These are phyloP conservation scores for Cystofilobasidium capitatum DNA, from an alignment of 768 basidiomycete genomes.

Conservation along the genomic window DNA sequence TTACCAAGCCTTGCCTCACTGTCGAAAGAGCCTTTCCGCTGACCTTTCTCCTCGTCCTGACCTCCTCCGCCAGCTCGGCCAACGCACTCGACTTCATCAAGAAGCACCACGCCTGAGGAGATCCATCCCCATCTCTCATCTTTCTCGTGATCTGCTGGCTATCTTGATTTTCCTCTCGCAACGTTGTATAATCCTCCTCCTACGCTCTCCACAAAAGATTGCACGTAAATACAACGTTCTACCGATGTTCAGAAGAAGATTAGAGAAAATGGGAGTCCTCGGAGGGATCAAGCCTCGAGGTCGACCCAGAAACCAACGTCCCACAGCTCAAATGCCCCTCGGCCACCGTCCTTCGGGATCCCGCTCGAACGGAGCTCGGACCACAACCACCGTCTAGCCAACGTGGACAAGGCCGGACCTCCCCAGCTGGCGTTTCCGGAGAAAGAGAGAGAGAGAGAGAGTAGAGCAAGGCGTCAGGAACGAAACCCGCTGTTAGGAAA, in stretches of 20 bases:
- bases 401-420: neutral
- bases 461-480: neutral
- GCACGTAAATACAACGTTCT: too few relatives aligned
- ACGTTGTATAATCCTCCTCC: too few relatives aligned
- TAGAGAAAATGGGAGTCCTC: too few relatives aligned
- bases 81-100: slow-evolving; percentile 64
- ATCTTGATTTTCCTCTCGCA: too few relatives aligned
- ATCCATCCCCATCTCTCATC: neutral
- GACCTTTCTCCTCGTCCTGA: neutral
- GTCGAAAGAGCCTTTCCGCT: neutral
- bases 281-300: neutral
- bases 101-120: slow-evolving; percentile 31
- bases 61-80: slow-evolving; percentile 45
- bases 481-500: neutral
- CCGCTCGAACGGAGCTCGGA: neutral
- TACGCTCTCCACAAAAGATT: too few relatives aligned
- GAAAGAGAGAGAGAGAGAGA: neutral
- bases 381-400: slow-evolving; percentile 4
- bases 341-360: neutral
- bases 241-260: neutral
- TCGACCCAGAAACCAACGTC: neutral
- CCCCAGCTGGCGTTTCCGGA: slow-evolving; percentile 4
- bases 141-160: too few relatives aligned
- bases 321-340: slow-evolving; percentile 1
- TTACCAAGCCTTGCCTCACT: neutral